Evolutionary conservation across 1,284 basidiomycete genomes (phyloP), one percentile per base, ranked within the genome.

Genomic region (Meira miltonrushii): DNA sequence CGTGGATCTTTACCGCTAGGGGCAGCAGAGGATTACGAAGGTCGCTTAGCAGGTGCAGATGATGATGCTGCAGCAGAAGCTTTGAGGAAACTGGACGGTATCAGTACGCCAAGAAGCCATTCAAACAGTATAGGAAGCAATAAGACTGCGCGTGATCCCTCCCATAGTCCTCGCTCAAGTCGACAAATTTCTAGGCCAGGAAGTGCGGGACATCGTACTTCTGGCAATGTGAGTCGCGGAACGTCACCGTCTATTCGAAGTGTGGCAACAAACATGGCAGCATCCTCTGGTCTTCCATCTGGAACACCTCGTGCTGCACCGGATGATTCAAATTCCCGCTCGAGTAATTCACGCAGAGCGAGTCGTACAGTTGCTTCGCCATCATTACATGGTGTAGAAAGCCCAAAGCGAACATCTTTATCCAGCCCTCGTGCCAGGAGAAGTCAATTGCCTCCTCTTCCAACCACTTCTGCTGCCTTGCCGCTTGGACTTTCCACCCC

Each of bases 61-160:
- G 87, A 91, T 63, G 87, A 87, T 15, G 93, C 94, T 1, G 28
- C 28, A 33, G 88, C 86, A 2, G 92, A 95, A 74, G 91, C 91
- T 3, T 82, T 98, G 52, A 85, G 93, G 57, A 95, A 95, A 79
- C 81, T 98, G 23, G 95, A 98, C 72, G 94, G 94, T 0, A 79
- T 97, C 12, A 86, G 85, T 6, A 90, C 66, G 44, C 55, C 74
- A 0, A 55, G 69, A 44, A 54, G 55, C 19, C 71, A 66, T 39
- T 3, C 25, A 12, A 15, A 21, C 21, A n/a, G 46, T 5, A 33
- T 33, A 3, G 28, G 28, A 33, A 33, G 28, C 28, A 59, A 66
- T 11, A 68, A 71, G 23, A 58, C 41, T 4, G 61, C 60, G 17
- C 13, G 48, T 25, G 67, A 67, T 15, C 21, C 57, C n/a, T 17